phyloP scores from a whole-genome alignment of 805 yeast genomes.

The Pachysolen tannophilus region DNA sequence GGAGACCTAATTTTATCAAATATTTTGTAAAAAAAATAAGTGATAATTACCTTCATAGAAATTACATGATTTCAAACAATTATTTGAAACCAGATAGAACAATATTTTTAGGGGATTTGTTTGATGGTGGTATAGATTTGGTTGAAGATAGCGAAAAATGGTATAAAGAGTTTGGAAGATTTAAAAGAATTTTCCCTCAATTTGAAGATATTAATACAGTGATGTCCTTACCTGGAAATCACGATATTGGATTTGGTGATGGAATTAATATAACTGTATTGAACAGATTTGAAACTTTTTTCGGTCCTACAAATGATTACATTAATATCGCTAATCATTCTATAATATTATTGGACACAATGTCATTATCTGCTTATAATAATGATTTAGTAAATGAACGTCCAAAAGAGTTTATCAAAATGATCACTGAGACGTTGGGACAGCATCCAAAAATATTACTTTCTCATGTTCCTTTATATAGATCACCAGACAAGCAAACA shows the following conservation, averaged over 20 bases:
- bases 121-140: constrained; percentile 95
- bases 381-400: constrained; percentile 34
- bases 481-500: constrained; percentile 41
- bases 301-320: constrained; percentile 61
- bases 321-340: constrained; percentile 63
- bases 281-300: constrained; percentile 58
- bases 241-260: constrained; percentile 91
- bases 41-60: constrained; percentile 75
- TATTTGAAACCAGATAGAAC: constrained; percentile 65
- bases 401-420: constrained; percentile 45
- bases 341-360: constrained; percentile 70
- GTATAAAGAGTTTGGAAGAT: constrained; percentile 65
- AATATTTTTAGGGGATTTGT: constrained; percentile 81
- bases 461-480: constrained; percentile 81
- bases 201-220: constrained; percentile 32
- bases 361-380: constrained; percentile 58
- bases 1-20: constrained; percentile 41
- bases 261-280: constrained; percentile 49
- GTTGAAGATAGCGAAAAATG: constrained; percentile 50
- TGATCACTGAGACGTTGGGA: constrained; percentile 25
- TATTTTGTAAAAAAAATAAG: constrained; percentile 46
- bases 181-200: constrained; percentile 56
- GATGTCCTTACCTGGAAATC: constrained; percentile 74
- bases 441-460: constrained; percentile 58
- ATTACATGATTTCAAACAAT: constrained; percentile 53